Base-by-base conservation (phyloP, 176 grass and related monocot genomes). In the Themeda triandra region DNA sequence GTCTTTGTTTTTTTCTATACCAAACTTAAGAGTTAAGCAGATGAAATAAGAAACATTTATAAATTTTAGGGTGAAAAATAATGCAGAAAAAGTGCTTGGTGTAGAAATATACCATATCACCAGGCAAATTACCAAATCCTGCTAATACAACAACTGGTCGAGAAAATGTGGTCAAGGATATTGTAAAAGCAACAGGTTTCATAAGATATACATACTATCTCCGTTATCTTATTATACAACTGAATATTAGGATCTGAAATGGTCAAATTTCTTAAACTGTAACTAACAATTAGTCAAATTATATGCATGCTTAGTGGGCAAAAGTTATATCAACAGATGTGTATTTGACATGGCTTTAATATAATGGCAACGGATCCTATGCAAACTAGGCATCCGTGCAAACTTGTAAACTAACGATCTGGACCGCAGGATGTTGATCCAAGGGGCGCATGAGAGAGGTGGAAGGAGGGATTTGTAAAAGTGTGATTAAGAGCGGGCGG, bases 61-160 rank as follows among this genome's bases (percentile, higher is more conserved):
- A 27, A 29, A 67, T 75, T 62, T 24, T 58, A 45, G 5, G 12
- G 11, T 73, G 67, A 86, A 83, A 32, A 41, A 53, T 44, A 83
- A 37, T 65, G 66, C 4, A 65, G n/a, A 25, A 86, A 2, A 82
- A 45, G 77, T 46, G 18, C 27, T 66, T 48, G 71, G 63, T 23
- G 6, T 25, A 85, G 35, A 65, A 60, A 80, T 83, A 85, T 87
- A 98, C 96, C 96, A 98, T 95, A 87, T 98, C 81, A 90, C 93
- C 96, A 86, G 93, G 87, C 74, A 98, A 95, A 91, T 98, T 95
- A 69, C 96, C 96, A 77, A 98, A 98, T 72, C 96, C 96, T 66
- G 93, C 96, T 77, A 98, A 80, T 88, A 94, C 87, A 13, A 98
- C 69, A 89, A 98, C 91, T 93, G 83, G 86, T 85, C 8, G 39